Evolutionary conservation across 768 basidiomycete genomes (phyloP), one percentile per base, ranked within the genome.

Genomic region (Hypholoma fasciculare): DNA sequence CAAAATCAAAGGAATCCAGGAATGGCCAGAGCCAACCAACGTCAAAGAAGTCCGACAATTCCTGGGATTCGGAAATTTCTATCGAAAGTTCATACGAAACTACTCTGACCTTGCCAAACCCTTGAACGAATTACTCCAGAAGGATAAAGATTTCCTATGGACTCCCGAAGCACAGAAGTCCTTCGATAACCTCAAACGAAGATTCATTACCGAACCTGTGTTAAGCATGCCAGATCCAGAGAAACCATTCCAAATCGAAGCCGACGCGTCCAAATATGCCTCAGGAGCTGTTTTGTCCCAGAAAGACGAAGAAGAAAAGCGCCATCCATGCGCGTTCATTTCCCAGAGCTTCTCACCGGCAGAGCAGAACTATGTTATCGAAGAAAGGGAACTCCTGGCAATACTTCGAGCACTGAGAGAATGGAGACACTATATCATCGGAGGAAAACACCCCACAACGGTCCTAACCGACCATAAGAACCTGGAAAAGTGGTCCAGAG

Each of bases 371-470:
- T 84, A 84, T 61, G 68, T 76, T 30, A 71, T 73, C 42, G 68
- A 78, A 57, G 73, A 85, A 61, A 74, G 74, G 61, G 83, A 86
- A 65, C 51, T 84, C 0, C 67, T 84, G 1, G 81, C 79, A 0
- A 77, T 84, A 14, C 69, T 83, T 3, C 17, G 64, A 26, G 69
- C 71, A 0, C 61, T 81, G 0, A n/a, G 57, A 0, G 61, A 68
- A 39, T 72, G 66, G 69, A 12, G 63, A 23, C 72, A 74, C 49
- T 61, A 63, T 36, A 58, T 71, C 14, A 51, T 68, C 11, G 69
- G 73, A 4, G 53, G 65, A 0, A 17, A 34, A 9, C 47, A 65
- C 14, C 49, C 55, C 11, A 54, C 77, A n/a, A 72, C 30, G 0
- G 42, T 64, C 1, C 39, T 39, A 8, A 49, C 60, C 1, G 62